Evolutionary conservation across 2,329 filamentous ascomycete species (phyloP).

Genomic region (Beauveria asiatica): DNA sequence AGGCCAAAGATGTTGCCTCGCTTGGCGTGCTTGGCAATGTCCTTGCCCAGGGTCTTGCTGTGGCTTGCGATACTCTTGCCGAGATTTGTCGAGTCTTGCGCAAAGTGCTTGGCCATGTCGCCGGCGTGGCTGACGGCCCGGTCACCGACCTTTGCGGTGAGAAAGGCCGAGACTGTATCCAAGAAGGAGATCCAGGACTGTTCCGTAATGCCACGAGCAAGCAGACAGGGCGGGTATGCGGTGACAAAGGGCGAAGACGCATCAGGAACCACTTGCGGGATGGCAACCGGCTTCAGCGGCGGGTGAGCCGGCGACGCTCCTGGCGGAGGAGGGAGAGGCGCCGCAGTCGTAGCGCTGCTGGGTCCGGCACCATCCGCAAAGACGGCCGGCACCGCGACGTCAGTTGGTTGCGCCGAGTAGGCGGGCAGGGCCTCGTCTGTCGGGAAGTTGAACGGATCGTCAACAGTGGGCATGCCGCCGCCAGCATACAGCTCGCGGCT

Average conservation of each 20-base stretch:
- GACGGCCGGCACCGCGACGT: not conserved
- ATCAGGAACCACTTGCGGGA: slow-evolving; percentile 29
- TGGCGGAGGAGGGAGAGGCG: slow-evolving; percentile 6
- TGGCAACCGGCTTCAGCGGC: slow-evolving; percentile 26
- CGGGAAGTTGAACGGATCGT: slow-evolving; percentile 33
- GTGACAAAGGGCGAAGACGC: slow-evolving; percentile 29
- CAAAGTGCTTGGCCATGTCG: slow-evolving; percentile 29
- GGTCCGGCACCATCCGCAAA: not conserved
- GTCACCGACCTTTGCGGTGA: slow-evolving; percentile 35
- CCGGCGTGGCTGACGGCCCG: slow-evolving; percentile 34
- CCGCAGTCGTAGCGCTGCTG: not conserved
- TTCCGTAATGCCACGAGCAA: slow-evolving; percentile 28
- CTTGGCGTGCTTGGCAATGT: slow-evolving; percentile 28
- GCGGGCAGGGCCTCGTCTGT: slow-evolving; percentile 21
- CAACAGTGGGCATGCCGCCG: slow-evolving; percentile 21
- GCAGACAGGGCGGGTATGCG: slow-evolving; percentile 30
- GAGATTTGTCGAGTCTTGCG: slow-evolving; percentile 26
- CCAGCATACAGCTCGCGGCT: not conserved
- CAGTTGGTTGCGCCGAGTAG: slow-evolving; percentile 15
- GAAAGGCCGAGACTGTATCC: slow-evolving; percentile 36
- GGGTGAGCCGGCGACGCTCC: not conserved
- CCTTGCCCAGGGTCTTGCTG: slow-evolving; percentile 27
- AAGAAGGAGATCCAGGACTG: slow-evolving; percentile 28
- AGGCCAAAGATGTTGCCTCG: slow-evolving; percentile 32
- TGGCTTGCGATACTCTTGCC: slow-evolving; percentile 29